Evolutionary conservation across 1,284 basidiomycete genomes (phyloP), one percentile per base, ranked within the genome.

Genomic region (Cutaneotrichosporon sp.): DNA sequence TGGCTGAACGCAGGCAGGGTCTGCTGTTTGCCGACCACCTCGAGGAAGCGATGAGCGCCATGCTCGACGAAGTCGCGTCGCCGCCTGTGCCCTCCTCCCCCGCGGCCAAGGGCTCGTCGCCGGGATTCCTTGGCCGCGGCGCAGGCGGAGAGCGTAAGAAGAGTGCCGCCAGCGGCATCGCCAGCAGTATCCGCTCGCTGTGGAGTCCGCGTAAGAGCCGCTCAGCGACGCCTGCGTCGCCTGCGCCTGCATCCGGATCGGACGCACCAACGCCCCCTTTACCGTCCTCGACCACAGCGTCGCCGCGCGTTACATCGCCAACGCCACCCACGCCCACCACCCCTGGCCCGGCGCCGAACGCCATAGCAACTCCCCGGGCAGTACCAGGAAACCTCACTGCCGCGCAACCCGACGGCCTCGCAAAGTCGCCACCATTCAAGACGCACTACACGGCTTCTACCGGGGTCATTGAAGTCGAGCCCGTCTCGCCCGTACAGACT

Each of bases 1-100:
- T 98, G 3, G 73, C 83, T 1, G 91, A 97, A 73, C 83, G 94
- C 23, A 80, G 94, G 35, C 86, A 88, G 67, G 92, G 93, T 3
- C 77, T 98, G 17, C 77, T 96, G 21, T 96, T 94, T 72, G 87
- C 87, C 1, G 93, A 97, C 73, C 93, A 94, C 67, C 76, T 97
- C 30, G 88, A 85, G 17, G 94, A 97, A 65, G 93, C 92, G 2
- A 78, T 97, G 61, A 86, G 79, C 43, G 77, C 88, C 41, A 80
- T 80, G 35, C 75, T 90, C 49, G 86, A 49, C 18, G 39, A 45
- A 8, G 43, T 45, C 17, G 43, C 34, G 43, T 14, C 41, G 8
- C 41, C 43, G 14, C 10, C 26, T 5, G 26, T 10, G 26, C 26
- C 26, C 26, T 5, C 26, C 5, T 18, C 33, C 5, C 33, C 43